Evolutionary conservation across 2,329 filamentous ascomycete species (phyloP), one percentile per base, ranked within the genome.

Genomic region (Alternaria rosae): DNA sequence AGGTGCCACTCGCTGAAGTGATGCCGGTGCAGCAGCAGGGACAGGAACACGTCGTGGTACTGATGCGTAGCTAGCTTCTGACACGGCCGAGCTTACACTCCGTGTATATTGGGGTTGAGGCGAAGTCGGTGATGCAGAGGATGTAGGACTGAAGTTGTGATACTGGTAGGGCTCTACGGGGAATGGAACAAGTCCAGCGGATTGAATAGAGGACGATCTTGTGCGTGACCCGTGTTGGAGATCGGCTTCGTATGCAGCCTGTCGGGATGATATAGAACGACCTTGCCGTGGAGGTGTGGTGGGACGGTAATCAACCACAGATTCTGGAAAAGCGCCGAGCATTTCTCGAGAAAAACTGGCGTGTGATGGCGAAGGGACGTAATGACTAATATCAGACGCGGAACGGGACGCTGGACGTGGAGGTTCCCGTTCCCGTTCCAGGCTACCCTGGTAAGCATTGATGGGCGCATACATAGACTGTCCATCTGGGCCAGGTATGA

Each of bases 401-500:
- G 81, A 80, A 15, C 79, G 80, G 17, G 81, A 81, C 41, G 78
- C 79, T n/a, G 83, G 82, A 17, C 81, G 82, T 25, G 79, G 78
- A 28, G 68, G 64, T 4, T 55, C 61, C 38, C 58, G 73, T 73
- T 73, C 78, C 76, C 62, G 76, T 70, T 48, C 73, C 73, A 67
- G 72, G 73, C 74, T 75, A 48, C 71, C 67, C 59, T 81, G 80
- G 55, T 82, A 81, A 17, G 79, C 64, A 43, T 72, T 82, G 44
- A 83, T 75, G n/a, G 82, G 78, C 28, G 76, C 70, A 61, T 84
- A 85, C 9, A 81, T 76, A 3, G 81, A 77, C 58, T 80, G 76
- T 54, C 84, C 83, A 69, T 85, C 83, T 38, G 83, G 79, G 15
- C 83, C 81, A 59, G 80, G 78, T 21, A 86, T 72, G 67, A 85